Evolutionary conservation across 2,329 filamentous ascomycete genomes (phyloP).

Genomic region (Elsinoe batatas): DNA sequence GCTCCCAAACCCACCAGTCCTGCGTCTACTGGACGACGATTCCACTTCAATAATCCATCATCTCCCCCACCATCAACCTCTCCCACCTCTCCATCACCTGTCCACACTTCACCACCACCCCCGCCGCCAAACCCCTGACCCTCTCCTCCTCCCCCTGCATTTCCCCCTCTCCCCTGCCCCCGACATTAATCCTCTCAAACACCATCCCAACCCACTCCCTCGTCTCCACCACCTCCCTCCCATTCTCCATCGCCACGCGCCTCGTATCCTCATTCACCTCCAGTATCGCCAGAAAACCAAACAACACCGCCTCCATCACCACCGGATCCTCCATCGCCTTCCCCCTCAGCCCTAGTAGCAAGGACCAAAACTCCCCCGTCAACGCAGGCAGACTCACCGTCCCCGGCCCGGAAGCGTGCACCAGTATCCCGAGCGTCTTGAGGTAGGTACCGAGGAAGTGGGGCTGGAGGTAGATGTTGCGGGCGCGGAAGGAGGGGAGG

Average conservation of each 20-base stretch:
- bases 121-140: constrained; percentile 68
- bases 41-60: constrained; percentile 27
- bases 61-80: constrained; percentile 62
- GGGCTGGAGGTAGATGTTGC: constrained; percentile 60
- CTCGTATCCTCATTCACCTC: constrained; percentile 70
- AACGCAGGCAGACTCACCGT: constrained; percentile 67
- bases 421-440: constrained; percentile 72
- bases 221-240: constrained; percentile 71
- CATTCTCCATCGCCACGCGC: constrained; percentile 62
- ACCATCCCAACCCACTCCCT: constrained; percentile 74
- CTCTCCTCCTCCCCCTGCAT: constrained; percentile 61
- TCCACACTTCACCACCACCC: constrained; percentile 63
- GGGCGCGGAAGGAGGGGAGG: constrained; percentile 22
- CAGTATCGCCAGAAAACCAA: constrained; percentile 67
- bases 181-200: constrained; percentile 44
- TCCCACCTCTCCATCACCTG: constrained; percentile 79
- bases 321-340: constrained; percentile 35
- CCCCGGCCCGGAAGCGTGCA: constrained; percentile 74
- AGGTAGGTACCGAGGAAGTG: constrained; percentile 69
- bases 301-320: constrained; percentile 65
- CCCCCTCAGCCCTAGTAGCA: constrained; percentile 64
- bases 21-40: too few species aligned
- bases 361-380: constrained; percentile 72
- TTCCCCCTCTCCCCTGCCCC: constrained; percentile 21
- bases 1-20: too few species aligned